A percentile compares a stretch with the other conserved stretches of the same genome.
phyloP scores from a whole-genome alignment of 352 stramenopile genomes.

The Pythium vanterpoolii region DNA sequence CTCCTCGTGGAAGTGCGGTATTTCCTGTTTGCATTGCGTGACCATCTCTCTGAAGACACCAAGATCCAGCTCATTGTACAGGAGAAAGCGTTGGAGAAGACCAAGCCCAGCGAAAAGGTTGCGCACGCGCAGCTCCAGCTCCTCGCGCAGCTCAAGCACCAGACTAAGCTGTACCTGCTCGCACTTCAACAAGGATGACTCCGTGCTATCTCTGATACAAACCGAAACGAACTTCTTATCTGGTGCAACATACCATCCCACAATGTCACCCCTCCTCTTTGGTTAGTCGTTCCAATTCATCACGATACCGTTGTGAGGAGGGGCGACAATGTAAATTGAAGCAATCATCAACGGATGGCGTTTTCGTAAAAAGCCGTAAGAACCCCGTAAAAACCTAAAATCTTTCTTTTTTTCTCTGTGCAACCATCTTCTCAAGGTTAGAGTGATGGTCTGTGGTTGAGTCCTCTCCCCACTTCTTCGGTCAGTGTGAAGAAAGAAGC shows the following conservation, averaged over 20 bases:
- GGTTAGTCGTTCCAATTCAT: background rate
- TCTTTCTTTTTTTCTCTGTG: constrained; percentile 23
- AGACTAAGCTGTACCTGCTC: constrained; percentile 79
- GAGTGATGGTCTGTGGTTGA: constrained; percentile 20
- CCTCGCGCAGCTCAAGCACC: constrained; percentile 72
- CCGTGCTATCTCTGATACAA: constrained; percentile 7
- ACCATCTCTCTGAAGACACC: constrained; percentile 47
- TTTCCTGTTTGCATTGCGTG: constrained; percentile 52
- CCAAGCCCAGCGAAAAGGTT: constrained; percentile 34
- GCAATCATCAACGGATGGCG: background rate
- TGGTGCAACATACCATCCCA: background rate
- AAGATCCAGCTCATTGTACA: constrained; percentile 48
- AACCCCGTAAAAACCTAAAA: constrained; percentile 21
- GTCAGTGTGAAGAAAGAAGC: constrained; percentile 9
- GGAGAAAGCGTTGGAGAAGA: constrained; percentile 45
- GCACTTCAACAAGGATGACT: constrained; percentile 38
- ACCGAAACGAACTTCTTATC: constrained; percentile 6
- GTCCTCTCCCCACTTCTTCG: constrained; percentile 9
- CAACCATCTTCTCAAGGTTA: constrained; percentile 10
- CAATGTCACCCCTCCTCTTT: constrained; percentile 16
- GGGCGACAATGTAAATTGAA: constrained; percentile 4
- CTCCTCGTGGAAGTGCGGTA: constrained; percentile 75
- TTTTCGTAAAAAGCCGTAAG: constrained; percentile 11
- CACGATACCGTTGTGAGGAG: background rate
- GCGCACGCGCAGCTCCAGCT: constrained; percentile 42